Conservation (phyloP, 805 yeast species). For the Pichia rugopelliculosa region DNA sequence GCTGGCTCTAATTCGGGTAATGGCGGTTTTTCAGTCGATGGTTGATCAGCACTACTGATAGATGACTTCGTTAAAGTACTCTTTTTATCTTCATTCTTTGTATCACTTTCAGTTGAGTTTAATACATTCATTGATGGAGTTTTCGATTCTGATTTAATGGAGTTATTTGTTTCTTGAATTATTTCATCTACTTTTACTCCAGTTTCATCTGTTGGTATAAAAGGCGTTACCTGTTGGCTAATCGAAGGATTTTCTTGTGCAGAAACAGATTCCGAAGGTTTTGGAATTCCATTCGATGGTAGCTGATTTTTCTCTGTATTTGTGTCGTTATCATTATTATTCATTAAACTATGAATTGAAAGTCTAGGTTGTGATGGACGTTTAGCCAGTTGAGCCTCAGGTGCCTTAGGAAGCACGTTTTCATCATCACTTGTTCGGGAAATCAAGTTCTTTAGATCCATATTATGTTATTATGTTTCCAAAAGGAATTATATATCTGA, state of each 20-base stretch:
- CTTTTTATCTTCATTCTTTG: too few species aligned
- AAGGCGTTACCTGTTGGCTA: background rate
- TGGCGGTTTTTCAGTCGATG: background rate
- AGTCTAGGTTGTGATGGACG: slow-evolving; percentile 17
- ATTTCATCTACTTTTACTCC: slow-evolving; percentile 24
- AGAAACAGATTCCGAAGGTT: background rate
- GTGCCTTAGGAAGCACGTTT: background rate
- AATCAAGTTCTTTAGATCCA: slow-evolving; percentile 28
- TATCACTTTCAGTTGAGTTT: too few species aligned
- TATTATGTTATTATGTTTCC: slow-evolving; percentile 1
- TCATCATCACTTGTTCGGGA: slow-evolving; percentile 20
- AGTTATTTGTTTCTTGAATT: too few species aligned
- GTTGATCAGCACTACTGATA: too few species aligned
- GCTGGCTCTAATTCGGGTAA: background rate
- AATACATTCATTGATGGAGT: too few species aligned
- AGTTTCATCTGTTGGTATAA: background rate
- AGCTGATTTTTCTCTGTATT: background rate
- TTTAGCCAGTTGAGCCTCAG: background rate
- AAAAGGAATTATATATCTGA: background rate
- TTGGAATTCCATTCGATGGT: background rate
- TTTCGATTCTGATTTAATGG: too few species aligned
- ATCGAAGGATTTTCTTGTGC: background rate
- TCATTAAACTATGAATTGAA: slow-evolving; percentile 28
- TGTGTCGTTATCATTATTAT: slow-evolving; percentile 19
- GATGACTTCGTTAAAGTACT: too few species aligned